These are phyloP conservation scores for Thielaviopsis euricoi DNA, from an alignment of 2,329 filamentous ascomycete genomes.

Conservation along the genomic window DNA sequence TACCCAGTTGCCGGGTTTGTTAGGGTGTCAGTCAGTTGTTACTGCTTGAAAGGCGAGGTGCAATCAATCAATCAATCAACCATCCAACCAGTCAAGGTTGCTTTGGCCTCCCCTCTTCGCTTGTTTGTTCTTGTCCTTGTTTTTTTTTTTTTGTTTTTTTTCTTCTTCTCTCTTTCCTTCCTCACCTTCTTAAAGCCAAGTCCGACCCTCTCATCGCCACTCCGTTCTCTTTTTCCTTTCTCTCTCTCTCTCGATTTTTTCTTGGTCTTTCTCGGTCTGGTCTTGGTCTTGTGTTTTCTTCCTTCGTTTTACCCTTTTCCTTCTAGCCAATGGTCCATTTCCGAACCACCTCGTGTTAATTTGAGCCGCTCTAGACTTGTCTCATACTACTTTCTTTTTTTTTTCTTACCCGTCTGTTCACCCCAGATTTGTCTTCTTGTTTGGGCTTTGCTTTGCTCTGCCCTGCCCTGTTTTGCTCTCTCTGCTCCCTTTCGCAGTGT, in stretches of 20 bases:
- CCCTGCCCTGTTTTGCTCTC: background rate
- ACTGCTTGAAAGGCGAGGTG: background rate
- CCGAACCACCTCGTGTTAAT: background rate
- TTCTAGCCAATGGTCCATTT: background rate
- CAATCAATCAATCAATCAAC: background rate
- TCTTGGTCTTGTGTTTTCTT: background rate
- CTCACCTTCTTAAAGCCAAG: background rate
- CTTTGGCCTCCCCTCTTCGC: background rate
- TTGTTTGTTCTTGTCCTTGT: slow-evolving; percentile 2
- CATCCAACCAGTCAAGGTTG: background rate
- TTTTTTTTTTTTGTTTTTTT: background rate
- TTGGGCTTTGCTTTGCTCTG: background rate
- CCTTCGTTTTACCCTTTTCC: background rate
- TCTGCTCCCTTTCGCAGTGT: background rate
- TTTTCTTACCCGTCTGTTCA: background rate
- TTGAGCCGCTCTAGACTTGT: background rate
- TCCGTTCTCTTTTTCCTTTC: background rate
- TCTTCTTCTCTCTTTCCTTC: background rate
- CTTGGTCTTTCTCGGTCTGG: too few species aligned
- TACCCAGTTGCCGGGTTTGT: background rate
- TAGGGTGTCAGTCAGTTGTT: background rate
- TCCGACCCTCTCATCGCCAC: background rate
- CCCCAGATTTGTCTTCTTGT: too few species aligned
- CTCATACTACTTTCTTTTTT: background rate
- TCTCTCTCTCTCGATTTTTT: background rate